Percentiles rank a stretch among this genome's conserved stretches.
Evolutionary conservation across 805 yeast genomes (phyloP).

Genomic region (Blastobotrys chiropterorum): DNA sequence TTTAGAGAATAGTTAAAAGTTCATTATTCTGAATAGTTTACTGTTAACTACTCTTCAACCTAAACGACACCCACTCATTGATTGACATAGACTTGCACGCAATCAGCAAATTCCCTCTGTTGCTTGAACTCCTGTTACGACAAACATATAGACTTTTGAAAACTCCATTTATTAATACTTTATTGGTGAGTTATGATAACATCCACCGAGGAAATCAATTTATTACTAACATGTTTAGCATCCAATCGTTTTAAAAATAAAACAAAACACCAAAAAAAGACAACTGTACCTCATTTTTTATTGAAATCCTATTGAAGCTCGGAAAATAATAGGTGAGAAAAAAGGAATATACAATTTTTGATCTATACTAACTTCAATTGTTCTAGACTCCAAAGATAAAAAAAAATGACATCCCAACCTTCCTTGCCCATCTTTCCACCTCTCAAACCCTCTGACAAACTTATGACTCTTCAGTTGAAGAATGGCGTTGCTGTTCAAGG

Average conservation of each 20-base stretch:
- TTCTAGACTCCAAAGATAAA: background rate
- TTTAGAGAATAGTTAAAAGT: background rate
- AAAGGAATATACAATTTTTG: background rate
- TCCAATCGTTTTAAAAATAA: background rate
- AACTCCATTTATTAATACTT: background rate
- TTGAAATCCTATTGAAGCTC: background rate
- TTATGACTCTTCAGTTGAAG: slow-evolving; percentile 82
- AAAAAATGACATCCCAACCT: slow-evolving; percentile 11
- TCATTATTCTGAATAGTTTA: background rate
- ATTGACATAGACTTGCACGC: background rate
- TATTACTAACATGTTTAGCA: background rate
- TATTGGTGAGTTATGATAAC: background rate
- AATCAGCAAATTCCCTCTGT: background rate
- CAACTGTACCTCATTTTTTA: background rate
- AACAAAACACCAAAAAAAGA: background rate
- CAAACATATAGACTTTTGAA: background rate
- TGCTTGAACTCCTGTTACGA: background rate
- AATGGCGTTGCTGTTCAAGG: slow-evolving; percentile 87
- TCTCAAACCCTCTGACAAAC: slow-evolving; percentile 71
- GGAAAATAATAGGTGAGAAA: background rate
- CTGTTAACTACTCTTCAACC: background rate
- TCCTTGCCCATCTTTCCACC: slow-evolving; percentile 89
- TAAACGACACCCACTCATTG: slow-evolving; percentile 1
- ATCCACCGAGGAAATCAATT: background rate
- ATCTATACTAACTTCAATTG: background rate